Conservation (phyloP, 192 early-diverging fungal species). For the Coemansia sp. region DNA sequence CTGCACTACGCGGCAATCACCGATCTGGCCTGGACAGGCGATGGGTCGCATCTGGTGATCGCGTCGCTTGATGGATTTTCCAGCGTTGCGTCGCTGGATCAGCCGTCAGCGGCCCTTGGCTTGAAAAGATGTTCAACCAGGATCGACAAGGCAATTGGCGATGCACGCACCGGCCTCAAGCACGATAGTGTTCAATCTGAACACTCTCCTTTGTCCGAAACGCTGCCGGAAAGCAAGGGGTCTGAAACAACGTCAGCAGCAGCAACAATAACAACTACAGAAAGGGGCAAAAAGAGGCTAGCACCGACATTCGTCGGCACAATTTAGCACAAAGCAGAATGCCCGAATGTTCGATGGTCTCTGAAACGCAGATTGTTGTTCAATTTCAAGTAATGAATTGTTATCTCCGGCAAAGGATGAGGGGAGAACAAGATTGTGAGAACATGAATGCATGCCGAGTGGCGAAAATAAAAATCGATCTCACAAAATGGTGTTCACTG, state of each 20-base stretch:
- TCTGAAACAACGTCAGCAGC: not conserved
- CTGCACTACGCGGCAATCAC: slow-evolving; percentile 89
- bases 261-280: not conserved
- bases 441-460: not conserved
- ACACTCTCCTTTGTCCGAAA: slow-evolving; percentile 1
- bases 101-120: slow-evolving; percentile 32
- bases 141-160: too few species aligned
- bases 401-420: not conserved
- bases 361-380: not conserved
- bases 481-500: not conserved
- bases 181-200: not conserved
- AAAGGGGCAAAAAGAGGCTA: slow-evolving; percentile 32
- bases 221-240: not conserved
- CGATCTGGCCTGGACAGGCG: slow-evolving; percentile 81
- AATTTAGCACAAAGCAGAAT: slow-evolving; percentile 3
- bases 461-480: not conserved
- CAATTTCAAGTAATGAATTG: not conserved
- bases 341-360: not conserved
- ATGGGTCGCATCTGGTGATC: slow-evolving; percentile 73
- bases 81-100: slow-evolving; percentile 70
- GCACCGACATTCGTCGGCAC: slow-evolving; percentile 46
- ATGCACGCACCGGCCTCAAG: not conserved
- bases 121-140: slow-evolving; percentile 7
- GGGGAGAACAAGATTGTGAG: not conserved
- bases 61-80: slow-evolving; percentile 87